Conservation (phyloP, 2,329 filamentous ascomycete genomes). For the Colletotrichum godetiae region DNA sequence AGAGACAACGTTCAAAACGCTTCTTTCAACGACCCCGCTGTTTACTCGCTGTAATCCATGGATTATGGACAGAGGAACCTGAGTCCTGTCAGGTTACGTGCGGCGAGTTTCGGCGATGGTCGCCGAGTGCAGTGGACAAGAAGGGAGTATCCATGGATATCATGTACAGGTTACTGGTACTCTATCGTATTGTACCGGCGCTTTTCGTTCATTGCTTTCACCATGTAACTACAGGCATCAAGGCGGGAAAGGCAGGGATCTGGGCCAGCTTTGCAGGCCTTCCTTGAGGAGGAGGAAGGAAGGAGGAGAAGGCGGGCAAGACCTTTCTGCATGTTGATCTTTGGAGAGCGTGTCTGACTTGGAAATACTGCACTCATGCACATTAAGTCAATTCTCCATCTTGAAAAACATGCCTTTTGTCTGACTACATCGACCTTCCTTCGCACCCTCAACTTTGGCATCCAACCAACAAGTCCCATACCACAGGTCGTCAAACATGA, state of each 20-base stretch:
- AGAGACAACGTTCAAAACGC: background rate
- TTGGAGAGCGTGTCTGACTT: background rate
- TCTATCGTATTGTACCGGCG: background rate
- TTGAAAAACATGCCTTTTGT: background rate
- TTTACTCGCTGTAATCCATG: background rate
- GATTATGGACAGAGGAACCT: background rate
- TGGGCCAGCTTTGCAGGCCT: conserved; percentile 5
- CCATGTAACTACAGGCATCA: background rate
- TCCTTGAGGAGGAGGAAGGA: background rate
- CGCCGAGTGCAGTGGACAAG: background rate
- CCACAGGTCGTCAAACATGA: background rate
- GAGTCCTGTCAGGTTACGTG: background rate
- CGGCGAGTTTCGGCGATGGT: background rate
- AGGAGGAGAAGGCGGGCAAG: background rate
- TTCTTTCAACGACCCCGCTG: background rate
- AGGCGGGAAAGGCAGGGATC: conserved; percentile 6
- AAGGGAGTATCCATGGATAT: background rate
- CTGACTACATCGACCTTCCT: background rate
- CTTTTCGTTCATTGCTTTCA: conserved; percentile 5
- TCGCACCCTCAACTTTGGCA: background rate
- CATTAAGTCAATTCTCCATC: background rate
- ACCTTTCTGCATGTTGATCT: background rate
- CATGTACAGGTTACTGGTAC: background rate
- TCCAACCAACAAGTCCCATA: background rate
- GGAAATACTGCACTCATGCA: background rate